These are phyloP conservation scores for Ceratobasidium sp. DNA, from an alignment of 1,284 basidiomycete species.

Conservation along the genomic window DNA sequence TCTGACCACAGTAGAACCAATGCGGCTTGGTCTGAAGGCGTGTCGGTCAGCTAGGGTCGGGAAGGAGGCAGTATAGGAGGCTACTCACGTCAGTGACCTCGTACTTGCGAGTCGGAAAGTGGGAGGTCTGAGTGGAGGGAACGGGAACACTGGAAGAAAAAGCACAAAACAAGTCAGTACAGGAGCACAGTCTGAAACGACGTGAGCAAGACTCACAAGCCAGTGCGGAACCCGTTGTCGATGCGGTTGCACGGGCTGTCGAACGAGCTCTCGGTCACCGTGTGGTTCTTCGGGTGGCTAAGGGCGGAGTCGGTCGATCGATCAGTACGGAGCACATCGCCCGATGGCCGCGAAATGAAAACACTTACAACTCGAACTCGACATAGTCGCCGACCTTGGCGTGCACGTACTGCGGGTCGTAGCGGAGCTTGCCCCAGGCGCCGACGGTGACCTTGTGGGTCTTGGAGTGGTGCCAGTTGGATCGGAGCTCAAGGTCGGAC, in stretches of 20 bases:
- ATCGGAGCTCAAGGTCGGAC: conserved; percentile 5
- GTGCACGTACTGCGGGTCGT: conserved; percentile 8
- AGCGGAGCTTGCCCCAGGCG: conserved; percentile 4
- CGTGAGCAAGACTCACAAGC: conserved; percentile 7
- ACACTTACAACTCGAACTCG: conserved; percentile 15
- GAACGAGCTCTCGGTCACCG: conserved; percentile 6
- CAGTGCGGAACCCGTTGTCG: conserved; percentile 9
- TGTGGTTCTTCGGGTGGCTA: conserved; percentile 24
- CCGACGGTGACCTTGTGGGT: conserved; percentile 18
- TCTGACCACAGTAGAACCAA: conserved; percentile 41
- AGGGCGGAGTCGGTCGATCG: too few species aligned
- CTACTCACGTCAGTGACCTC: conserved; percentile 27
- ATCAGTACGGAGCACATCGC: not conserved
- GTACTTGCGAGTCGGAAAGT: conserved; percentile 19
- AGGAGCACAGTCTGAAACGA: not conserved
- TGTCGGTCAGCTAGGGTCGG: not conserved
- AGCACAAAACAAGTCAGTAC: not conserved
- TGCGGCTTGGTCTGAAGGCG: not conserved
- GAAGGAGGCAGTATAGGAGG: not conserved
- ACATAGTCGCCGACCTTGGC: conserved; percentile 7
- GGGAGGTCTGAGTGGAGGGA: conserved; percentile 1
- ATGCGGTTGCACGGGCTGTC: not conserved
- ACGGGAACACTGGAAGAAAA: not conserved
- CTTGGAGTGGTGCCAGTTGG: conserved; percentile 16
- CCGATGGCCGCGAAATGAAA: not conserved